A percentile compares a stretch with the other conserved stretches of the same genome.
phyloP scores from a whole-genome alignment of 164 flowering plant species.

The Annona squamosa region DNA sequence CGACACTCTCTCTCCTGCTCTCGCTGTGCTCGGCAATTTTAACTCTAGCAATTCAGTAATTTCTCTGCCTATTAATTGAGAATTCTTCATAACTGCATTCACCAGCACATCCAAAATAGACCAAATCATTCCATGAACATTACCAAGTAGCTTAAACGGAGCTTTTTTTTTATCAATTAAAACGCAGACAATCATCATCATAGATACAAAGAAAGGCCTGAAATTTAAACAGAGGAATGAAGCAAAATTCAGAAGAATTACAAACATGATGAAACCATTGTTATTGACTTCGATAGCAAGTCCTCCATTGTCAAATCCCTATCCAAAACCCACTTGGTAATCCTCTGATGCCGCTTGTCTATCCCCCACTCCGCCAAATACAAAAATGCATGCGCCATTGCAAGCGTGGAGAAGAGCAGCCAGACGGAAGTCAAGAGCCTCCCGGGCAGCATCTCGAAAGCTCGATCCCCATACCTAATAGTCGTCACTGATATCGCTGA shows the following conservation, averaged over 20 bases:
- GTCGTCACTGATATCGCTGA: slow-evolving; percentile 66
- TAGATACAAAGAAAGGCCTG: no score
- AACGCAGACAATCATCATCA: background rate
- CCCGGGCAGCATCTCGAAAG: slow-evolving; percentile 48
- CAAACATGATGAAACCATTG: slow-evolving; percentile 52
- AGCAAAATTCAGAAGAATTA: background rate
- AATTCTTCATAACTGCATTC: background rate
- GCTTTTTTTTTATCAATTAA: background rate
- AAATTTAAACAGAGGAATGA: background rate
- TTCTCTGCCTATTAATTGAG: background rate
- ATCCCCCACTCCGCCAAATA: slow-evolving; percentile 61
- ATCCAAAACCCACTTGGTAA: slow-evolving; percentile 51
- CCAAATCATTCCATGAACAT: background rate
- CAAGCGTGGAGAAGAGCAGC: slow-evolving; percentile 53
- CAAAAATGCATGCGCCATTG: slow-evolving; percentile 54
- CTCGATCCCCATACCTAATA: slow-evolving; percentile 61
- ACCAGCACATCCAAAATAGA: background rate
- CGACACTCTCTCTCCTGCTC: no score
- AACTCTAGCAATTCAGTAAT: background rate
- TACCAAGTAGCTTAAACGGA: background rate
- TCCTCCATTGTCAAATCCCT: slow-evolving; percentile 52
- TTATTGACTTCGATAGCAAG: slow-evolving; percentile 49
- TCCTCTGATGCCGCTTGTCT: slow-evolving; percentile 50
- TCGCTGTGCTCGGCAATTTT: background rate
- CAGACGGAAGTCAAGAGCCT: slow-evolving; percentile 51